Evolutionary conservation across 345 rosid species (phyloP), one percentile per base, ranked within the genome.

Genomic region (Salix koriyanagi): DNA sequence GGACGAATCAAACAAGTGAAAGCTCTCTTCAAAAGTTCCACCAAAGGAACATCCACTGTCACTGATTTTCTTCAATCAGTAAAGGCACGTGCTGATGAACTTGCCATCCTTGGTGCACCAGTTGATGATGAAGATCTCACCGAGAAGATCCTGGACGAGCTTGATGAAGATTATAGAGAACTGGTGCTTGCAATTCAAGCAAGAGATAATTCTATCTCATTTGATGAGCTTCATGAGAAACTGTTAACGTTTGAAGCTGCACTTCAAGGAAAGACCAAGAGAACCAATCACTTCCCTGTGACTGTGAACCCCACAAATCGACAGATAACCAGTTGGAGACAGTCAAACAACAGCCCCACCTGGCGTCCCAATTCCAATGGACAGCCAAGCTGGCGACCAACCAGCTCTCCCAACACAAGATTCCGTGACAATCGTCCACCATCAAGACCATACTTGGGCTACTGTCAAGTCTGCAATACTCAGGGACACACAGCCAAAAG

Each of bases 301-400:
- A 52, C 3, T 1, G 1, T 52, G 23, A 52, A 52, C 6, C 58
- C 23, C 0, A 18, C 58, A 6, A 5, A 19, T 2, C 2, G 2
- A 0, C 2, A 6, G 0, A 6, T 0, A 0, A 6, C 3, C 6
- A 18, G 0, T 0, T 18, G n/a, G 23, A 19, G 8, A 52, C 23
- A 52, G 6, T 9, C 1, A 6, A 52, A 52, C 9, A 6, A 6
- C 3, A 5, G 1, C 6, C 1, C 58, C 6, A 18, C 0, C 2
- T 52, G 58, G n/a, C 3, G 0, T 52, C 7, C n/a, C n/a, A 52
- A 6, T 0, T 52, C 58, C 6, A 1, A 6, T 50, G 56, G 56
- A 18, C n/a, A 52, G 6, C 0, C 23, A 6, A 0, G 52, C 0
- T 46, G 52, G 18, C 6, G 2, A 5, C 19, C 0, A 15, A 18